Evolutionary conservation across 306 rosid species (phyloP).

Genomic region (Prunus padus): DNA sequence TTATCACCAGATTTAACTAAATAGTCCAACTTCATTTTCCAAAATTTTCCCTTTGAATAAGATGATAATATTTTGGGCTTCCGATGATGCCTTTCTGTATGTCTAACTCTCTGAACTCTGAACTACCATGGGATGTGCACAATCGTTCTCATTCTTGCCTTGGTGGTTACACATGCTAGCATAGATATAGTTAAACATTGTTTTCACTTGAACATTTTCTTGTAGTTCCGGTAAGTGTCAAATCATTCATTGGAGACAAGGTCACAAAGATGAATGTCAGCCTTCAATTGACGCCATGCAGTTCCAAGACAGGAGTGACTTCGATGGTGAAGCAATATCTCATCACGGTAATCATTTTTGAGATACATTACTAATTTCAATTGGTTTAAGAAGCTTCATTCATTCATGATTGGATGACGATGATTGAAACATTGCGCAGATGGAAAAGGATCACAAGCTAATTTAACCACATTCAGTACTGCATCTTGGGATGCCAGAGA

Average conservation of each 20-base stretch:
- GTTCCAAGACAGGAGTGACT: slow-evolving; percentile 25
- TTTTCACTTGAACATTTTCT: slow-evolving; percentile 29
- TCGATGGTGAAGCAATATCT: slow-evolving; percentile 16
- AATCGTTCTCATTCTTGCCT: too few species aligned
- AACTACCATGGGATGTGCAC: background rate
- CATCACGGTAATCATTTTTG: slow-evolving; percentile 37
- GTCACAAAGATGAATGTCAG: slow-evolving; percentile 76
- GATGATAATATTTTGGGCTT: background rate
- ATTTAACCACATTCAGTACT: slow-evolving; percentile 26
- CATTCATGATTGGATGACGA: slow-evolving; percentile 22
- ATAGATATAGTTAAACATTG: background rate
- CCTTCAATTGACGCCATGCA: slow-evolving; percentile 28
- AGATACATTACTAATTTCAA: slow-evolving; percentile 14
- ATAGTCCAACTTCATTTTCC: background rate
- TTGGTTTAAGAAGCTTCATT: slow-evolving; percentile 16
- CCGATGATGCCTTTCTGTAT: background rate
- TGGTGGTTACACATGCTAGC: background rate
- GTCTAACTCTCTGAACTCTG: background rate
- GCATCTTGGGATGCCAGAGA: slow-evolving; percentile 27
- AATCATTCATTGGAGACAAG: slow-evolving; percentile 80
- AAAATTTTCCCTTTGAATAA: background rate
- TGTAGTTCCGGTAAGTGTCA: slow-evolving; percentile 88
- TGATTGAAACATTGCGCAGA: slow-evolving; percentile 44
- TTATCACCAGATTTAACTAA: too few species aligned
- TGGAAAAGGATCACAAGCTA: slow-evolving; percentile 26